Evolutionary conservation across 345 rosid species (phyloP).

Genomic region (Nephelium lappaceum): DNA sequence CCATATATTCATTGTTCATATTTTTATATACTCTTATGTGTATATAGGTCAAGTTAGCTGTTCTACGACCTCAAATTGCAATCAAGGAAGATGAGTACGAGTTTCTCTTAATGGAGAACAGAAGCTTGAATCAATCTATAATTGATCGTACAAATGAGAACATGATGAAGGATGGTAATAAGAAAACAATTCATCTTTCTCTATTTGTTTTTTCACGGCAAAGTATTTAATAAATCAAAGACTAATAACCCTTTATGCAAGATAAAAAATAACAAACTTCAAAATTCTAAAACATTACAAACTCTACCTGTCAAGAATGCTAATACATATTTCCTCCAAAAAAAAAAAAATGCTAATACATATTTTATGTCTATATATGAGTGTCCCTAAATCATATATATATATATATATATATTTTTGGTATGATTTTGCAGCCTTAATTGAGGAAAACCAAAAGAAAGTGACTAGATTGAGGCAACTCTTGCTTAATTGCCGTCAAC

Average conservation of each 20-base stretch:
- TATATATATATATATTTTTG: too few species aligned
- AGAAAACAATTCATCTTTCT: neutral
- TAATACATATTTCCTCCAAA: too few species aligned
- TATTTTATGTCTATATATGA: neutral
- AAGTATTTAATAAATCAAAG: too few species aligned
- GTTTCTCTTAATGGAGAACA: constrained; percentile 22
- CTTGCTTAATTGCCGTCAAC: too few species aligned
- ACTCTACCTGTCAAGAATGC: too few species aligned
- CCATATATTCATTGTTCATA: neutral
- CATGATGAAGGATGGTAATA: constrained; percentile 20
- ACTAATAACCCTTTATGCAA: too few species aligned
- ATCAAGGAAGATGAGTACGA: neutral
- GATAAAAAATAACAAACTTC: too few species aligned
- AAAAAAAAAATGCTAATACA: too few species aligned
- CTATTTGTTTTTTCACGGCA: too few species aligned
- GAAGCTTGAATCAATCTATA: constrained; percentile 9
- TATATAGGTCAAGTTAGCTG: constrained; percentile 24
- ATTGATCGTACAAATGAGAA: neutral
- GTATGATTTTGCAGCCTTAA: constrained; percentile 26
- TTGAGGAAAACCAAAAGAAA: constrained; percentile 30
- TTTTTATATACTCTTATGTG: neutral
- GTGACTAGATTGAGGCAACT: constrained; percentile 21
- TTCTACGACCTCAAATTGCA: constrained; percentile 31
- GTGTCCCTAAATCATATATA: neutral
- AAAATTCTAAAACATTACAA: too few species aligned